Base-by-base conservation (phyloP, 2,329 filamentous ascomycete species). In the Fusarium sp. region DNA sequence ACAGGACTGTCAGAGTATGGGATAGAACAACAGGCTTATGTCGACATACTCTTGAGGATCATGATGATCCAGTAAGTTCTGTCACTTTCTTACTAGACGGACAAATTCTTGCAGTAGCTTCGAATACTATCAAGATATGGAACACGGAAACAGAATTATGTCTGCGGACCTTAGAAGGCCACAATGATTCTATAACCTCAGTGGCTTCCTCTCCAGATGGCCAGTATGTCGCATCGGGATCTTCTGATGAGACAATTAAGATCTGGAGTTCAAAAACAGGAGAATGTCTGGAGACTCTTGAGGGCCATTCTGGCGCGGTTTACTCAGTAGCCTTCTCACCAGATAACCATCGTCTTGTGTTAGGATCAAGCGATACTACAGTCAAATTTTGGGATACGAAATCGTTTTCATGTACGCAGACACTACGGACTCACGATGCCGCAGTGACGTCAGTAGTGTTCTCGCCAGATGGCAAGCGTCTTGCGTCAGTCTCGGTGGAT, bases 291-390 rank as follows among this genome's bases (percentile, higher is more conserved):
- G 11, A 6, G 5, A 11, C 34, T 3, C 5, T 51, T 3, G 1
- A 27, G 4, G 46, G 6, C 13, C 46, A 49, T 22, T 7, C 9
- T 41, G 37, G n/a, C 11, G 3, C 8, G 6, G 32, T 34, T 3
- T 0, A 0, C 1, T 37, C 34, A 11, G 10, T 37, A 7, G 10
- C 5, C 34, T 37, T 37, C 34, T 37, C 34, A 1, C 18, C 34
- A 0, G 3, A 37, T 0, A n/a, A 0, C 2, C 34, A n/a, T 3
- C 18, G 18, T 37, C 34, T 37, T 7, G 0, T n/a, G 2, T 37
- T 9, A n/a, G 34, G 34, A 6, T 37, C 32, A 0, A 0, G 0
- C 3, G 9, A n/a, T n/a, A 1, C 0, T 0, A 11, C 8, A 0
- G 9, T 37, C 6, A 37, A 4, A 1, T 3, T 37, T 0, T 37